phyloP scores from a whole-genome alignment of 805 yeast genomes.

The Saccharomyces jurei region DNA sequence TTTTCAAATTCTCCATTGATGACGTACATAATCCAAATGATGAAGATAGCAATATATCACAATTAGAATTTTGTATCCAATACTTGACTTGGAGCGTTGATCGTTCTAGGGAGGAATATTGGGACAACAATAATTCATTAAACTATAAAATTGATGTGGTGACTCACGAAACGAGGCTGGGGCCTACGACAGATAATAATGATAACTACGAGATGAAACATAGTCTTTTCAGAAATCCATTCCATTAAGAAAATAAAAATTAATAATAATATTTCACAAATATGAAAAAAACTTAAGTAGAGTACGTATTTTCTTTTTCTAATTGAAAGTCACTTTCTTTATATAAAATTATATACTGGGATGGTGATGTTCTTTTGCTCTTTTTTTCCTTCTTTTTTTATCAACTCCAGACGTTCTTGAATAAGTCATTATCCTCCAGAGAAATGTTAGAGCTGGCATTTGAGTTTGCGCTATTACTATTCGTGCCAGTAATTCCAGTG shows the following conservation, averaged over 20 bases:
- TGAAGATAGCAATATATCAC: slow-evolving; percentile 4
- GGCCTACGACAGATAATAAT: background rate
- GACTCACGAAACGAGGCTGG: background rate
- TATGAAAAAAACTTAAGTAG: background rate
- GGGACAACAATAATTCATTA: slow-evolving; percentile 26
- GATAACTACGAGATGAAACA: background rate
- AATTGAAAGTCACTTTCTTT: background rate
- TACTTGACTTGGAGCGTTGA: slow-evolving; percentile 18
- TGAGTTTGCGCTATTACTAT: slow-evolving; percentile 6
- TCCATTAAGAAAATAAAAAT: background rate
- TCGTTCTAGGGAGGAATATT: slow-evolving; percentile 13
- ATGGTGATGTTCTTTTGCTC: background rate
- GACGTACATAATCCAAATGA: slow-evolving; percentile 6
- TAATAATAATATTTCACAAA: background rate
- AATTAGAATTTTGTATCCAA: slow-evolving; percentile 24
- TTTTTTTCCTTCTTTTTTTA: background rate
- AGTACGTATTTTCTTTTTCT: background rate
- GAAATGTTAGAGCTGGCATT: slow-evolving; percentile 15
- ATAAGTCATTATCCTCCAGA: slow-evolving; percentile 52
- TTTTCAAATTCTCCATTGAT: slow-evolving; percentile 24
- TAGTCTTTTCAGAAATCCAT: background rate
- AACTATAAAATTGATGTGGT: slow-evolving; percentile 20
- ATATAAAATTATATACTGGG: background rate
- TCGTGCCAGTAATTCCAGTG: background rate
- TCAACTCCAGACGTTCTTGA: slow-evolving; percentile 61